Percentiles rank a stretch among this genome's conserved stretches.
Evolutionary conservation across 2,329 filamentous ascomycete genomes (phyloP).

Genomic region (Ophiocordyceps camponoti-rufipedis): DNA sequence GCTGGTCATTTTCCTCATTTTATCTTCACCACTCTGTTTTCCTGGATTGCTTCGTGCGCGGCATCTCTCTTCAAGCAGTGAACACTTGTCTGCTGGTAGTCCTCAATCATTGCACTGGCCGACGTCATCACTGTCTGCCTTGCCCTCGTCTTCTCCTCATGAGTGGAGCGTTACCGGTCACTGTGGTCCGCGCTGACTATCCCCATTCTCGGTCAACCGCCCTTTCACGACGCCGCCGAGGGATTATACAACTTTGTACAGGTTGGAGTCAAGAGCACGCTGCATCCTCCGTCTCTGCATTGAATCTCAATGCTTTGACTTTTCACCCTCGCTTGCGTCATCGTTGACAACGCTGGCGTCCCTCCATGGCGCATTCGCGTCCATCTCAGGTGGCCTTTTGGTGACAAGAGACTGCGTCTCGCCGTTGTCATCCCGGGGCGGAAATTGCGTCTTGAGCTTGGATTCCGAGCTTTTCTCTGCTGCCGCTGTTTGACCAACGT

Average conservation of each 20-base stretch:
- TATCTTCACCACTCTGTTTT: neutral
- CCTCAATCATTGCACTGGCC: neutral
- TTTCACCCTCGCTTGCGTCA: neutral
- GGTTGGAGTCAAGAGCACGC: neutral
- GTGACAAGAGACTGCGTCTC: neutral
- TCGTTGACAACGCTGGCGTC: neutral
- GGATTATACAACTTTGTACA: neutral
- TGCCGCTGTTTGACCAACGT: neutral
- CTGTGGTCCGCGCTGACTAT: neutral
- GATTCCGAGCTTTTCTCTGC: neutral
- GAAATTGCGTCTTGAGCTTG: neutral
- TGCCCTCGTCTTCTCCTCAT: neutral
- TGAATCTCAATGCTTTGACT: neutral
- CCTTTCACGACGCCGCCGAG: neutral
- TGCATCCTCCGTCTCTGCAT: neutral
- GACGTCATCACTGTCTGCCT: neutral
- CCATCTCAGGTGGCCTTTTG: neutral
- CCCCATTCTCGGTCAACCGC: neutral
- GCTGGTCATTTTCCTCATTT: neutral
- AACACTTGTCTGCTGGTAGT: neutral
- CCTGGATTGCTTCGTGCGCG: neutral
- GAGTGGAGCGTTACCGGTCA: neutral
- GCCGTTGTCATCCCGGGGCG: neutral
- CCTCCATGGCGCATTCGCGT: neutral
- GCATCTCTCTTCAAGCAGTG: constrained; percentile 1